Evolutionary conservation across 768 basidiomycete genomes (phyloP).

Genomic region (Trametes punicea): DNA sequence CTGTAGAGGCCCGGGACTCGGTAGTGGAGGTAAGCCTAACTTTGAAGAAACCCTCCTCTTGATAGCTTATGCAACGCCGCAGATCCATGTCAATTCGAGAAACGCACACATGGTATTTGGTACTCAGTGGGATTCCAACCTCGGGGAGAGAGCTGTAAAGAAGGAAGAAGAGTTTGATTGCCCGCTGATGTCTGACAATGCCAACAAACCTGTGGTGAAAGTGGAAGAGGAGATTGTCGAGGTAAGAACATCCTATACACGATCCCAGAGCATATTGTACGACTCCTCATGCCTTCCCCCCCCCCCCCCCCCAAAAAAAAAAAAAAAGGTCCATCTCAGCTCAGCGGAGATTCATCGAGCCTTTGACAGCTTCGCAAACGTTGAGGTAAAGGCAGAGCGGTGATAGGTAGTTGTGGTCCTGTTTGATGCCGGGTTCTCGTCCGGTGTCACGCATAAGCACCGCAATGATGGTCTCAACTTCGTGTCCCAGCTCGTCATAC

Average conservation of each 20-base stretch:
- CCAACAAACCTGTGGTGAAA: not conserved
- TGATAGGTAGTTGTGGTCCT: too few relatives aligned
- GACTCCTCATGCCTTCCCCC: too few relatives aligned
- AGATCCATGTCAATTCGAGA: constrained; percentile 1
- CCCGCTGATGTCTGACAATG: not conserved
- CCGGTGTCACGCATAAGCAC: too few relatives aligned
- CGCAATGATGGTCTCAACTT: too few relatives aligned
- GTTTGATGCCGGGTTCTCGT: too few relatives aligned
- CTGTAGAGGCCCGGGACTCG: too few relatives aligned
- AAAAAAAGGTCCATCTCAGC: constrained; percentile 3
- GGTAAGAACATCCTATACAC: too few relatives aligned
- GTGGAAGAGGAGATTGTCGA: constrained; percentile 3
- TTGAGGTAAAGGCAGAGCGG: not conserved
- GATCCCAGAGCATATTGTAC: too few relatives aligned
- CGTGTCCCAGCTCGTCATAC: too few relatives aligned
- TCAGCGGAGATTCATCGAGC: not conserved
- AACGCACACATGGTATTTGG: not conserved
- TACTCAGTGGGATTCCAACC: too few relatives aligned
- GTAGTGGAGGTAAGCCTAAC: not conserved
- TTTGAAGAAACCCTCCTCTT: not conserved
- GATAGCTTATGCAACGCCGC: too few relatives aligned
- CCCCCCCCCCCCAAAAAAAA: too few relatives aligned
- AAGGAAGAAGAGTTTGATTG: not conserved
- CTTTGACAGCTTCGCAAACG: not conserved
- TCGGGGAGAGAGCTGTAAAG: not conserved